Evolutionary conservation across 1,284 basidiomycete species (phyloP), one percentile per base, ranked within the genome.

Genomic region (Cryptococcus sp.): DNA sequence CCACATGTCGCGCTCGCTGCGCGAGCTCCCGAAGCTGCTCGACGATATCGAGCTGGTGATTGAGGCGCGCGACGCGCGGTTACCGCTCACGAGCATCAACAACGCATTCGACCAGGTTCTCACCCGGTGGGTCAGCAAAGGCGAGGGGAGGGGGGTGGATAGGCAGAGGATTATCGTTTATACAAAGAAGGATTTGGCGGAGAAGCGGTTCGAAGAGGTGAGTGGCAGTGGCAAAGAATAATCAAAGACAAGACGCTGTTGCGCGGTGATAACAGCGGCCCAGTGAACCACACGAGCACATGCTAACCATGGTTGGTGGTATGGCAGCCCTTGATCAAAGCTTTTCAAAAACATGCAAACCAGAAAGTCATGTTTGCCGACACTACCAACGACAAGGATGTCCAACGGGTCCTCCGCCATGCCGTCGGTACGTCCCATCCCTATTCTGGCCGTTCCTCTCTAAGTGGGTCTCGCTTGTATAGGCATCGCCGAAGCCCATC

Each of bases 11-110:
- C 83, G 87, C 71, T 95, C 93, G 65, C 83, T 87, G 54, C 83
- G 86, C 60, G 83, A 85, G 75, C 81, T 96, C 38, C 89, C 91
- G 12, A 79, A 83, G 43, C 80, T 91, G 55, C 82, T 96, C 46
- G 84, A 84, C 48, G 85, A 85, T 63, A 93, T 89, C 51, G 91
- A 91, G 70, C 84, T 98, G 57, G 90, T 98, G 52, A 86, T 98
- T 61, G 95, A 98, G 79, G 86, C 94, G 20, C 83, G 95, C 64
- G 95, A 98, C 77, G 86, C 94, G 2, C 84, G 95, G 23, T 80
- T 98, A 36, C 95, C 95, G 3, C 80, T 98, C 56, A 96, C 94
- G 16, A 92, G 88, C 64, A 91, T 98, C 74, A 98, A 98, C 76
- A 83, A 86, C 48, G 85, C 85, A 12, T 86, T 96, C 57, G 92